phyloP scores from a whole-genome alignment of 106 monocot species.

The Cymbidium sinense region DNA sequence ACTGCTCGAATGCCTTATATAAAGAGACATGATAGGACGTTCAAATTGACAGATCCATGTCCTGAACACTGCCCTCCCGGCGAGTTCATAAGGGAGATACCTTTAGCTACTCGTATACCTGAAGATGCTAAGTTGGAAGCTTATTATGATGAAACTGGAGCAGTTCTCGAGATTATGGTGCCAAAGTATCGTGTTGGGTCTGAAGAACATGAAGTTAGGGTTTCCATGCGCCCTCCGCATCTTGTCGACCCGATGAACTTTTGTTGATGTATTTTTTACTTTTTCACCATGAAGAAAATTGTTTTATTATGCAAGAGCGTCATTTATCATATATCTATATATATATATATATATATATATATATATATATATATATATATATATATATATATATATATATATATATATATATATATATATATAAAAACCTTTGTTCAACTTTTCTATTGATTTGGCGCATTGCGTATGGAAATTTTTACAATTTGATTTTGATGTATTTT shows the following conservation, averaged over 20 bases:
- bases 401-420: too few relatives aligned
- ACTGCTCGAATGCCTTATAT: constrained; percentile 31
- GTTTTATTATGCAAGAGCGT: background rate
- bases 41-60: constrained; percentile 24
- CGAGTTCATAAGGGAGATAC: constrained; percentile 31
- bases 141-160: constrained; percentile 31
- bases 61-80: constrained; percentile 35
- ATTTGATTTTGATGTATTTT: too few relatives aligned
- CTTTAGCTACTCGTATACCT: constrained; percentile 24
- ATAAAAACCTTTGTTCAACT: too few relatives aligned
- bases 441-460: too few relatives aligned
- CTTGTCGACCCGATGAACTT: constrained; percentile 19
- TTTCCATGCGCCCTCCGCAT: constrained; percentile 31
- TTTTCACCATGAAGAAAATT: too few relatives aligned
- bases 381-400: too few relatives aligned
- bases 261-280: constrained; percentile 16
- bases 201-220: constrained; percentile 31
- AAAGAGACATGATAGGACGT: constrained; percentile 31
- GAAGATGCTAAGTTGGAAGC: constrained; percentile 36
- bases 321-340: too few relatives aligned
- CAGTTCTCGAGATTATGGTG: constrained; percentile 33
- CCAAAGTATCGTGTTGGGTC: constrained; percentile 26
- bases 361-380: too few relatives aligned
- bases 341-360: too few relatives aligned
- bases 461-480: too few relatives aligned